Conservation (phyloP, 257 asterid genomes). For the Nicotiana tomentosiformis region DNA sequence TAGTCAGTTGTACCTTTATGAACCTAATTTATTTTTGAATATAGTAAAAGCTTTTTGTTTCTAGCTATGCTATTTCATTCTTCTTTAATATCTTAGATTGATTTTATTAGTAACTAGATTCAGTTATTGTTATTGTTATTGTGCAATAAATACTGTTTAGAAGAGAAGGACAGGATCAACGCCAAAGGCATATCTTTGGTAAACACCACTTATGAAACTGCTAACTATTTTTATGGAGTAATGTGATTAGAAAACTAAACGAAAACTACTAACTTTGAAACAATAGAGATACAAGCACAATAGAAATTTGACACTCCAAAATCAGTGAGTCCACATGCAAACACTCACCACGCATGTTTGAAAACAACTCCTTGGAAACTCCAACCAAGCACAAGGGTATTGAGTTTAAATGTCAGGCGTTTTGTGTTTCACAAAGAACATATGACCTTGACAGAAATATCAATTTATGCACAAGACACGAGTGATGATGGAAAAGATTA, state of each 20-base stretch:
- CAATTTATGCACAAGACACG: neutral
- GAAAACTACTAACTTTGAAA: neutral
- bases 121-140: too few species aligned
- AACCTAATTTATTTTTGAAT: neutral
- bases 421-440: neutral
- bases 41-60: neutral
- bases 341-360: neutral
- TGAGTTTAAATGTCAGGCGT: neutral
- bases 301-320: neutral
- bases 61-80: neutral
- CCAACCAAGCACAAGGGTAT: neutral
- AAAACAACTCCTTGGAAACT: neutral
- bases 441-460: neutral
- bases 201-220: neutral
- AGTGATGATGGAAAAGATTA: neutral
- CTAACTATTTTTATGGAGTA: too few species aligned
- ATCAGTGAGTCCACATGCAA: neutral
- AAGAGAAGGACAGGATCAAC: neutral
- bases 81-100: too few species aligned
- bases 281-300: neutral
- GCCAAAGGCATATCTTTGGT: neutral
- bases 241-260: neutral
- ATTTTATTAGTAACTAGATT: too few species aligned
- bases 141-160: neutral
- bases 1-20: neutral